phyloP scores from a whole-genome alignment of 208 protist genomes.

The Strigomonas culicis region DNA sequence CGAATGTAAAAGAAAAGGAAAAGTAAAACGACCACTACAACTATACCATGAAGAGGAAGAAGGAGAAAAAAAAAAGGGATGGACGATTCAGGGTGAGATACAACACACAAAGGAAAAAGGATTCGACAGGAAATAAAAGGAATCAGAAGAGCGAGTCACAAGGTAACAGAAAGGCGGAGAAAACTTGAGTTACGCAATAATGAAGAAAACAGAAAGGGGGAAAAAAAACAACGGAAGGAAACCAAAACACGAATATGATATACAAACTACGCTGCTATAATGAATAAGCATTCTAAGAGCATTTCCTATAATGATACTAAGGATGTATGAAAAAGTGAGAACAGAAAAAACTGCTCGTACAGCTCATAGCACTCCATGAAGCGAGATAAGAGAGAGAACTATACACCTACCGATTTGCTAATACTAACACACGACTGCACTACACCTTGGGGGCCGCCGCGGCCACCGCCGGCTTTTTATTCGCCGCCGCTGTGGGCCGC shows the following conservation, averaged over 20 bases:
- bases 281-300: slow-evolving; percentile 1
- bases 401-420: background rate
- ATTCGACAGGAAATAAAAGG: slow-evolving; percentile 11
- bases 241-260: background rate
- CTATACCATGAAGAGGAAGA: slow-evolving; percentile 7
- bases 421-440: background rate
- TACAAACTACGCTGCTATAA: background rate
- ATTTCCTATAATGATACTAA: slow-evolving; percentile 7
- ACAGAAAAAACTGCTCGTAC: too few species aligned
- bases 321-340: slow-evolving; percentile 5
- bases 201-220: slow-evolving; percentile 14
- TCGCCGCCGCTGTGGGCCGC: background rate
- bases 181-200: slow-evolving; percentile 5
- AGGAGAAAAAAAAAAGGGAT: slow-evolving; percentile 8
- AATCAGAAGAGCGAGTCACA: background rate
- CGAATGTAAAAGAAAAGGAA: background rate
- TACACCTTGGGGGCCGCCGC: slow-evolving; percentile 8
- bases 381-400: background rate
- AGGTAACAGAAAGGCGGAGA: background rate
- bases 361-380: too few species aligned
- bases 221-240: background rate
- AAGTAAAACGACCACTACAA: background rate
- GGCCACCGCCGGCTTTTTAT: slow-evolving; percentile 7
- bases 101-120: slow-evolving; percentile 1
- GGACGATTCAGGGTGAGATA: background rate